Conservation (phyloP, 1,284 basidiomycete species). For the Tranzscheliella williamsii region DNA sequence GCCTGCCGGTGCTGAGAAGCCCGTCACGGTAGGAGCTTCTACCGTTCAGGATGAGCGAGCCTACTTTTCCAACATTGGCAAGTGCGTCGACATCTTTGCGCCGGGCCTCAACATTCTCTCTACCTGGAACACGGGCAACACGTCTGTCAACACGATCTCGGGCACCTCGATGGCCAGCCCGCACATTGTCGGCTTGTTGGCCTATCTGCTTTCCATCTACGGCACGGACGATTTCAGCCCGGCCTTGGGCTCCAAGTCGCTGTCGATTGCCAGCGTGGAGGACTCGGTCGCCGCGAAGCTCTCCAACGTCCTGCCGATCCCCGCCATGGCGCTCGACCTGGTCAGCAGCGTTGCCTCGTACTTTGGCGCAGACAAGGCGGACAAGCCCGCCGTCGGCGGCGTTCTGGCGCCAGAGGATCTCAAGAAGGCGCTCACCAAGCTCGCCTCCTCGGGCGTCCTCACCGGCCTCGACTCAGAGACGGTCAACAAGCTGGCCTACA, state of each 20-base stretch:
- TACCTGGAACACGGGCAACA: constrained; percentile 62
- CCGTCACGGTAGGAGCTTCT: constrained; percentile 75
- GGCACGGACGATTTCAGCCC: constrained; percentile 53
- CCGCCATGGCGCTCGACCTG: constrained; percentile 45
- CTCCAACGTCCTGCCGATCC: constrained; percentile 46
- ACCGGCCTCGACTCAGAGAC: constrained; percentile 53
- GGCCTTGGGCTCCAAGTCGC: constrained; percentile 11
- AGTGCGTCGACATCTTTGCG: constrained; percentile 80
- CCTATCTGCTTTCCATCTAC: constrained; percentile 69
- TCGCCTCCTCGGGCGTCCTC: constrained; percentile 69
- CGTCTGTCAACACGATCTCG: constrained; percentile 72
- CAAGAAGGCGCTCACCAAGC: constrained; percentile 72
- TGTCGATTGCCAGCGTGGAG: constrained; percentile 20
- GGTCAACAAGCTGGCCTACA: constrained; percentile 57
- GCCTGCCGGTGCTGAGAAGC: constrained; percentile 69
- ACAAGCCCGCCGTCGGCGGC: constrained; percentile 63
- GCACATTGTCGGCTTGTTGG: constrained; percentile 63
- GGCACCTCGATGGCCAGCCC: constrained; percentile 69
- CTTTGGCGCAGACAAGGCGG: constrained; percentile 43
- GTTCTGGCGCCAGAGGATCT: constrained; percentile 67
- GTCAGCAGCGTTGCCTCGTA: constrained; percentile 46
- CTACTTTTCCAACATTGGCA: constrained; percentile 70
- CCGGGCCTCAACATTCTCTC: constrained; percentile 75
- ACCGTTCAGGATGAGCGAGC: constrained; percentile 73
- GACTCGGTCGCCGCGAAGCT: constrained; percentile 52